These are phyloP conservation scores for Alternaria sp. DNA, from an alignment of 2,329 filamentous ascomycete genomes.

Conservation along the genomic window DNA sequence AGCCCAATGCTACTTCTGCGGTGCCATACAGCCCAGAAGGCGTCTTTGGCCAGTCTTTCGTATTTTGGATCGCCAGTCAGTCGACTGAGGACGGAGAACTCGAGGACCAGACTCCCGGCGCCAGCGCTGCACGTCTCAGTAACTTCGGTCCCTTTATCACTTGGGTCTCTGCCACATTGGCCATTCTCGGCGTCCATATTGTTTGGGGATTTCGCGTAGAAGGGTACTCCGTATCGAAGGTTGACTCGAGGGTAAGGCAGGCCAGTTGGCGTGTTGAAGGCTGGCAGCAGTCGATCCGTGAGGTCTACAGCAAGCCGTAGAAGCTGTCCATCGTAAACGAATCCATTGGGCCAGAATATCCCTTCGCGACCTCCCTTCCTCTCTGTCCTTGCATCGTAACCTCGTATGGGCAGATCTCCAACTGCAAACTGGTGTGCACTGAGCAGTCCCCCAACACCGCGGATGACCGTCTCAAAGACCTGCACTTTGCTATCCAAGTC, in stretches of 20 bases:
- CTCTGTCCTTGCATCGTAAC: constrained; percentile 66
- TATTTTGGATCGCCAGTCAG: constrained; percentile 87
- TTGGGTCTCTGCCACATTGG: constrained; percentile 54
- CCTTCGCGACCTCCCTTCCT: constrained; percentile 44
- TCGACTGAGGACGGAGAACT: constrained; percentile 89
- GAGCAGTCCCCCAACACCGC: constrained; percentile 86
- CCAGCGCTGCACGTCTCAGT: constrained; percentile 97
- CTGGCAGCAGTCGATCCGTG: constrained; percentile 81
- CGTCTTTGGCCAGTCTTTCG: constrained; percentile 85
- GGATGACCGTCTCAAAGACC: constrained; percentile 96
- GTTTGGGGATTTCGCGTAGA: constrained; percentile 85
- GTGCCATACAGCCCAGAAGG: constrained; percentile 97
- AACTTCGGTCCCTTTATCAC: constrained; percentile 67
- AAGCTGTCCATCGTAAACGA: constrained; percentile 87
- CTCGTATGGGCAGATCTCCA: constrained; percentile 84
- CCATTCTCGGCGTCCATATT: constrained; percentile 63
- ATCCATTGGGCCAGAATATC: constrained; percentile 76
- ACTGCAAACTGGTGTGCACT: constrained; percentile 93
- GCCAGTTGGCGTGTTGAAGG: constrained; percentile 89
- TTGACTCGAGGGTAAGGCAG: constrained; percentile 96
- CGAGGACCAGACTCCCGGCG: constrained; percentile 91
- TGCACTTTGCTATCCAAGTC: constrained; percentile 98
- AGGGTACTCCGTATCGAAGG: constrained; percentile 86
- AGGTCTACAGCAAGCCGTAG: constrained; percentile 88
- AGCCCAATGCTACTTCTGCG: constrained; percentile 83